phyloP scores from a whole-genome alignment of 2,329 filamentous ascomycete genomes.

The Alternaria sp. region DNA sequence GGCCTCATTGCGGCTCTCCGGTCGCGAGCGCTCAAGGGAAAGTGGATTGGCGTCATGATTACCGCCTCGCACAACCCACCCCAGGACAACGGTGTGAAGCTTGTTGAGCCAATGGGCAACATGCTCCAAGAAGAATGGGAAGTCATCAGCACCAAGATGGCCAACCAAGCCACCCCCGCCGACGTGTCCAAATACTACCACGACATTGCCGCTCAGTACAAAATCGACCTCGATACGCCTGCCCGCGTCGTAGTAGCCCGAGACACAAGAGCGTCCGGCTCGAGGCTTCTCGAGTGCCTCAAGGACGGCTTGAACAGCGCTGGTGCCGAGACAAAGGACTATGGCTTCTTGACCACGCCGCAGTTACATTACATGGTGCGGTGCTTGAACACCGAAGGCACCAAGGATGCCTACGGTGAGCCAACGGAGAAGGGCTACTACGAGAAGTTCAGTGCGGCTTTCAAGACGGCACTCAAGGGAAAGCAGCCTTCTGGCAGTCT shows the following conservation, averaged over 20 bases:
- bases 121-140: conserved; percentile 95
- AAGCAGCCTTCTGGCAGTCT: conserved; percentile 74
- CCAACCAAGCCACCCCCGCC: conserved; percentile 81
- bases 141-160: conserved; percentile 82
- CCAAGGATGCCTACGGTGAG: conserved; percentile 85
- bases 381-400: conserved; percentile 91
- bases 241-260: conserved; percentile 88
- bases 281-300: conserved; percentile 80
- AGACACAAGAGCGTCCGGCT: conserved; percentile 92
- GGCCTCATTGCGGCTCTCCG: conserved; percentile 88
- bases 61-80: conserved; percentile 72
- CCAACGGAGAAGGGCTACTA: conserved; percentile 94
- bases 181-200: conserved; percentile 79
- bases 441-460: conserved; percentile 85
- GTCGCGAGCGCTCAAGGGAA: conserved; percentile 86
- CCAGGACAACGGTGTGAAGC: conserved; percentile 72
- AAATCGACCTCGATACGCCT: conserved; percentile 70
- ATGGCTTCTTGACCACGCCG: conserved; percentile 93
- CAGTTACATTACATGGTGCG: conserved; percentile 97
- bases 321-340: conserved; percentile 78
- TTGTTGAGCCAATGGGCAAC: conserved; percentile 96
- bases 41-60: conserved; percentile 88
- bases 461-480: conserved; percentile 81
- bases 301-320: conserved; percentile 81
- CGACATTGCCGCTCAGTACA: conserved; percentile 65